phyloP scores from a whole-genome alignment of 1,139 yeast genomes.

The Pneumocystis wakefieldiae region DNA sequence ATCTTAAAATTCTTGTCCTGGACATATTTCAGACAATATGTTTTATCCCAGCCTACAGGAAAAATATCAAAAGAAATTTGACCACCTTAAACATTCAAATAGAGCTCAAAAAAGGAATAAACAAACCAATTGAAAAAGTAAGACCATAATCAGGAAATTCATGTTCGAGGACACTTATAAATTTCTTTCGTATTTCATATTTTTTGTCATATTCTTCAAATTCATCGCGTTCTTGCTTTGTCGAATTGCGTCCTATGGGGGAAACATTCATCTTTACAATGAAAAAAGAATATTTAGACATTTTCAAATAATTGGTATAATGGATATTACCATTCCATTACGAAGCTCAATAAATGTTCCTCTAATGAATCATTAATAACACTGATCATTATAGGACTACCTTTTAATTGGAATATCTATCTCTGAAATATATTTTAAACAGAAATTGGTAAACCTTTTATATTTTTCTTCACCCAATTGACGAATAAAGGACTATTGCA shows the following conservation, averaged over 20 bases:
- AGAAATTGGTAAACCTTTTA: constrained; percentile 72
- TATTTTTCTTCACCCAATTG: constrained; percentile 96
- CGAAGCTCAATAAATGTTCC: constrained; percentile 98
- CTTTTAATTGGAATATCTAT: constrained; percentile 66
- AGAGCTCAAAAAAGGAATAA: neutral
- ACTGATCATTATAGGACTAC: constrained; percentile 7
- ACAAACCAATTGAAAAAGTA: constrained; percentile 78
- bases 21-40: constrained; percentile 90
- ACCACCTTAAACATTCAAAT: constrained; percentile 30
- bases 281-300: neutral
- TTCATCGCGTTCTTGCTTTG: constrained; percentile 82
- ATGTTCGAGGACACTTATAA: constrained; percentile 71
- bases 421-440: constrained; percentile 68
- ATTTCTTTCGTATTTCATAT: constrained; percentile 61
- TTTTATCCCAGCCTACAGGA: constrained; percentile 99
- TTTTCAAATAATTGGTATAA: neutral
- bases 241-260: constrained; percentile 96
- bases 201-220: constrained; percentile 69
- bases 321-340: constrained; percentile 59
- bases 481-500: constrained; percentile 48
- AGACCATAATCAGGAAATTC: constrained; percentile 70
- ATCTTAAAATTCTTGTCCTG: constrained; percentile 72
- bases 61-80: constrained; percentile 97
- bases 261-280: constrained; percentile 55
- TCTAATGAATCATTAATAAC: constrained; percentile 36